phyloP scores from a whole-genome alignment of 306 rosid species.

The Benincasa hispida region DNA sequence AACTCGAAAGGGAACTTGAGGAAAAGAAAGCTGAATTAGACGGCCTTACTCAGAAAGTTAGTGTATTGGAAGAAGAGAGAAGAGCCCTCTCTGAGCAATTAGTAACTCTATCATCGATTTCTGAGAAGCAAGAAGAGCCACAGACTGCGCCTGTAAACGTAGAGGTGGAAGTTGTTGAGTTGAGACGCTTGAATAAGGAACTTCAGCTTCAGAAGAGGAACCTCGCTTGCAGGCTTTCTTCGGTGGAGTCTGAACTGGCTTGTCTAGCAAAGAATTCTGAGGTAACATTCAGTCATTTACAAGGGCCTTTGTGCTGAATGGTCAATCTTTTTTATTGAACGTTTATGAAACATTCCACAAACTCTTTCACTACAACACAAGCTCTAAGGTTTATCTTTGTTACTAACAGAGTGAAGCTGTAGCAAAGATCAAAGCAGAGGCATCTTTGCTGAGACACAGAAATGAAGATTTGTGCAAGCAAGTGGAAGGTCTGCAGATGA shows the following conservation, averaged over 20 bases:
- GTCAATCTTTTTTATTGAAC: background rate
- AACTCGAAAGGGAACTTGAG: conserved; percentile 33
- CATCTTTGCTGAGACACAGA: conserved; percentile 54
- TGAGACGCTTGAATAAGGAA: conserved; percentile 85
- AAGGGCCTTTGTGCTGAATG: background rate
- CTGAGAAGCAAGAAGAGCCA: conserved; percentile 29
- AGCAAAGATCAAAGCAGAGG: conserved; percentile 83
- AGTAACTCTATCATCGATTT: conserved; percentile 15
- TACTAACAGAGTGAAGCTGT: conserved; percentile 51
- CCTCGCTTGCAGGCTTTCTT: conserved; percentile 59
- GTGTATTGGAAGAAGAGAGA: conserved; percentile 56
- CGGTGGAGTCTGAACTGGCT: conserved; percentile 51
- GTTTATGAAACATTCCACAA: background rate
- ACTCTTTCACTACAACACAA: too few species aligned
- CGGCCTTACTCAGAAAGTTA: conserved; percentile 33
- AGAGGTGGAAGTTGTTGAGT: conserved; percentile 79
- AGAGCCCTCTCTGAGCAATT: conserved; percentile 39
- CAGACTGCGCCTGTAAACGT: conserved; percentile 19
- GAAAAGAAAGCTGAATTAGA: conserved; percentile 36
- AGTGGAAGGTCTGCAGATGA: conserved; percentile 90
- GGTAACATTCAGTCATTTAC: conserved; percentile 20
- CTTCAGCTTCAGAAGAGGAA: conserved; percentile 85
- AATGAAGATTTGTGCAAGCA: conserved; percentile 93
- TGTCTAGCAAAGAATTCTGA: conserved; percentile 46
- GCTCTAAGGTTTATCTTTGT: background rate